A percentile compares a stretch with the other conserved stretches of the same genome.
Conservation (phyloP, 1,139 yeast genomes). For the Saccharomyces hybrid region DNA sequence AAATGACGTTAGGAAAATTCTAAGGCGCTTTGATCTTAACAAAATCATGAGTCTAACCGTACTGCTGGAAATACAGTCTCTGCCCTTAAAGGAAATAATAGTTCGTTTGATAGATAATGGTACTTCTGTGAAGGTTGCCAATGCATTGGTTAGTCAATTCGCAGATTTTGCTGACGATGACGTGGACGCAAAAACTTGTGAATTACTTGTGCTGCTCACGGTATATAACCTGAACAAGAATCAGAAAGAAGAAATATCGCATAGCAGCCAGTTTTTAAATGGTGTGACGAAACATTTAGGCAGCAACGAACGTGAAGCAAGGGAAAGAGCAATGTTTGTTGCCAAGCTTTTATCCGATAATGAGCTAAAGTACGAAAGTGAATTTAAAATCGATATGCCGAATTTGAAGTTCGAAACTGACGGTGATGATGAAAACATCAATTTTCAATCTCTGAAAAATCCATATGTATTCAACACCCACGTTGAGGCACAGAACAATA, state of each 20-base stretch:
- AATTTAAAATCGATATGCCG: conserved; percentile 23
- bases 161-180: conserved; percentile 8
- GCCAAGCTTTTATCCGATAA: conserved; percentile 33
- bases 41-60: conserved; percentile 12
- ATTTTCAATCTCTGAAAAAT: conserved; percentile 18
- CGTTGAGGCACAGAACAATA: neutral
- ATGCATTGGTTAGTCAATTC: conserved; percentile 12
- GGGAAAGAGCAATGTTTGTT: conserved; percentile 35
- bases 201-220: conserved; percentile 22
- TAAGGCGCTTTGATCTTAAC: conserved; percentile 1
- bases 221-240: conserved; percentile 10
- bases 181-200: conserved; percentile 17
- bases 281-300: conserved; percentile 32
- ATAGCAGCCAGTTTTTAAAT: conserved; percentile 25
- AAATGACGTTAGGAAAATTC: conserved; percentile 15
- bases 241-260: conserved; percentile 18
- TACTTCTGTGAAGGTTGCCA: conserved; percentile 13
- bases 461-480: neutral
- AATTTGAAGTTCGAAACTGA: conserved; percentile 7
- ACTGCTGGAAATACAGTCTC: conserved; percentile 17
- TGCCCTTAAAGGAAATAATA: conserved; percentile 21
- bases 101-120: conserved; percentile 15
- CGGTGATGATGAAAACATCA: conserved; percentile 11
- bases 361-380: conserved; percentile 29
- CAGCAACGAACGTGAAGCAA: conserved; percentile 20